phyloP scores from a whole-genome alignment of 371 early-diverging fungal species.

The Conidiobolus incongruus region DNA sequence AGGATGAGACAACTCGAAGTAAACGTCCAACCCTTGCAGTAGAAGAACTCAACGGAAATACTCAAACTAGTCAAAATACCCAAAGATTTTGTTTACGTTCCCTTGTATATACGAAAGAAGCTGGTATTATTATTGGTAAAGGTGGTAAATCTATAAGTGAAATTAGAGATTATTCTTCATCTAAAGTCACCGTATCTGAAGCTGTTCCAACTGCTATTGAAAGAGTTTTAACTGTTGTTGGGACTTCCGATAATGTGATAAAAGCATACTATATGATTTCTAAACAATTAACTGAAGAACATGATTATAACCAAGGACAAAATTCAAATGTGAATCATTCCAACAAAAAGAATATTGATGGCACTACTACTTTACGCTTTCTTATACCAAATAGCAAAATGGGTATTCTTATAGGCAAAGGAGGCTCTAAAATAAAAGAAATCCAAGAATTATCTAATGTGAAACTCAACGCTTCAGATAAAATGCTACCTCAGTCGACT shows the following conservation, averaged over 20 bases:
- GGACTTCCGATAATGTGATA: constrained; percentile 47
- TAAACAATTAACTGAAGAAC: background rate
- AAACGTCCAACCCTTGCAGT: background rate
- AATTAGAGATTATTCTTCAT: constrained; percentile 54
- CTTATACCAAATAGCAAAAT: constrained; percentile 50
- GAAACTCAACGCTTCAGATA: constrained; percentile 57
- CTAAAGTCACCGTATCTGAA: constrained; percentile 70
- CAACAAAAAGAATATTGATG: too few relatives aligned
- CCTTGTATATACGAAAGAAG: constrained; percentile 76
- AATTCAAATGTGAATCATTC: too few relatives aligned
- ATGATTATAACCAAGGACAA: background rate
- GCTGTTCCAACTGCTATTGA: constrained; percentile 62
- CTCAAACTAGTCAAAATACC: background rate
- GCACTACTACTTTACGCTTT: constrained; percentile 27
- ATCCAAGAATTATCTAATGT: constrained; percentile 67
- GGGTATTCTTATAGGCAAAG: constrained; percentile 83
- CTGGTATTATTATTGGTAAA: constrained; percentile 85
- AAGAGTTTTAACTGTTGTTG: constrained; percentile 63
- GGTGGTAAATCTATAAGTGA: constrained; percentile 65
- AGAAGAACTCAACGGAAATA: background rate
- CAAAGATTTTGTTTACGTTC: constrained; percentile 46
- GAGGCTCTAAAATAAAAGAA: constrained; percentile 65
- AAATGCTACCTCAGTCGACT: constrained; percentile 39
- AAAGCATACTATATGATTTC: background rate
- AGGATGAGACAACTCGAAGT: background rate